Percentiles rank a stretch among this genome's conserved stretches.
Evolutionary conservation across 495 filamentous ascomycete genomes (phyloP).

Genomic region (Hypoxylon fragiforme): DNA sequence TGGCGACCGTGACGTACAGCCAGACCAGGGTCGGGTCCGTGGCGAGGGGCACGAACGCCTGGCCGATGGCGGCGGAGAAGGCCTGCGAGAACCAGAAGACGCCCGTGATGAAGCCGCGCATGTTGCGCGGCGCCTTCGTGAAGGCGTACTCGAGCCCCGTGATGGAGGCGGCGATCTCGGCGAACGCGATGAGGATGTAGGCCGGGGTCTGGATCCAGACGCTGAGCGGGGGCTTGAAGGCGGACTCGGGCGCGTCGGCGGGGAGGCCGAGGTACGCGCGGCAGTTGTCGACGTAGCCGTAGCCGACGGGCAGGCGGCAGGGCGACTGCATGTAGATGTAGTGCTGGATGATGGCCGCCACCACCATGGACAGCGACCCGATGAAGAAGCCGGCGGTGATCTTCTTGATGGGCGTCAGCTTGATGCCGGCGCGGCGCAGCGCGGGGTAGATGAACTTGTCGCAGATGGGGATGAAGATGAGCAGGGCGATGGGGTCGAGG

Average conservation of each 20-base stretch:
- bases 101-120: slow-evolving; percentile 72
- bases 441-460: slow-evolving; percentile 71
- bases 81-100: slow-evolving; percentile 71
- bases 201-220: slow-evolving; percentile 32
- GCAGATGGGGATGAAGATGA: slow-evolving; percentile 78
- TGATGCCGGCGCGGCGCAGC: slow-evolving; percentile 63
- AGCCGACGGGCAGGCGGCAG: slow-evolving; percentile 51
- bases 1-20: slow-evolving; percentile 65
- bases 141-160: slow-evolving; percentile 69
- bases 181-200: slow-evolving; percentile 25
- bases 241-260: slow-evolving; percentile 19
- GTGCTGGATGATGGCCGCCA: slow-evolving; percentile 65
- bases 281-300: slow-evolving; percentile 47
- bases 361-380: slow-evolving; percentile 65
- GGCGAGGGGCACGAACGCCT: slow-evolving; percentile 67
- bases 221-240: slow-evolving; percentile 50
- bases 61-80: slow-evolving; percentile 67
- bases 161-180: slow-evolving; percentile 49
- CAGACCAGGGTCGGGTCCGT: slow-evolving; percentile 67
- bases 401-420: slow-evolving; percentile 73
- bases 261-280: slow-evolving; percentile 28
- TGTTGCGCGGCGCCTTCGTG: slow-evolving; percentile 77
- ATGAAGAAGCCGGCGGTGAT: slow-evolving; percentile 70
- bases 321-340: slow-evolving; percentile 68
- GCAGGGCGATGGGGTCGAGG: slow-evolving; percentile 72